Conservation (phyloP, 2,329 filamentous ascomycete species). For the Trichoderma gracile region DNA sequence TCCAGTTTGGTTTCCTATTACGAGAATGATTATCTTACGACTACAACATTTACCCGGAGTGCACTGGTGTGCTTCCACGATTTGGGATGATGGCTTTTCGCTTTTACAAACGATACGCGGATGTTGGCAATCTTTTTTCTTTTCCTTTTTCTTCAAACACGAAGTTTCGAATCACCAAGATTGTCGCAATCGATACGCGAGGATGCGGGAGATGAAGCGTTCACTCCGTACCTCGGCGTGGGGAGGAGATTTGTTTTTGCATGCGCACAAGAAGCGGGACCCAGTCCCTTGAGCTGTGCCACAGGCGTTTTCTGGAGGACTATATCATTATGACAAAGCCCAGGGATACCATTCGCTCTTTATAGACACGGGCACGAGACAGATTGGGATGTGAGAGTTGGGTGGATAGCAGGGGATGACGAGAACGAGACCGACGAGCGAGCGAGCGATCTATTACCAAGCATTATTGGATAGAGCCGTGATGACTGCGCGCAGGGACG, state of each 20-base stretch:
- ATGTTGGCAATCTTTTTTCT: conserved; percentile 29
- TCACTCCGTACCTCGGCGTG: conserved; percentile 19
- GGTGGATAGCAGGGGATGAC: conserved; percentile 11
- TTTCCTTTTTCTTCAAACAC: conserved; percentile 25
- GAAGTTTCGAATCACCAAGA: background rate
- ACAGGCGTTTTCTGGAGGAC: conserved; percentile 25
- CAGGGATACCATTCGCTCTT: conserved; percentile 25
- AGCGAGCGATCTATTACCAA: background rate
- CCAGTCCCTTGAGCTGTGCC: conserved; percentile 24
- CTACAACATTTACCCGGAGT: conserved; percentile 35
- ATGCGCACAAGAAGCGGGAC: conserved; percentile 23
- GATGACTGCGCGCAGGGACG: conserved; percentile 15
- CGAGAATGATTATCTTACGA: conserved; percentile 39
- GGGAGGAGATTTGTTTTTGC: conserved; percentile 23
- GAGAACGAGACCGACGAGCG: background rate
- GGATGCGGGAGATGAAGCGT: conserved; percentile 4
- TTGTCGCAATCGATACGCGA: background rate
- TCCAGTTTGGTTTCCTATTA: conserved; percentile 33
- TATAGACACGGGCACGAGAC: conserved; percentile 18
- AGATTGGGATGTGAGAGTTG: conserved; percentile 2
- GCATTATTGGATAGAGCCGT: conserved; percentile 21
- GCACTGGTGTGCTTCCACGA: conserved; percentile 32
- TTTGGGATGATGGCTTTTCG: conserved; percentile 31
- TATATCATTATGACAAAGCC: conserved; percentile 9
- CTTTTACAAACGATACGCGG: conserved; percentile 26